phyloP scores from a whole-genome alignment of 164 flowering plant species.

The Piper longum region DNA sequence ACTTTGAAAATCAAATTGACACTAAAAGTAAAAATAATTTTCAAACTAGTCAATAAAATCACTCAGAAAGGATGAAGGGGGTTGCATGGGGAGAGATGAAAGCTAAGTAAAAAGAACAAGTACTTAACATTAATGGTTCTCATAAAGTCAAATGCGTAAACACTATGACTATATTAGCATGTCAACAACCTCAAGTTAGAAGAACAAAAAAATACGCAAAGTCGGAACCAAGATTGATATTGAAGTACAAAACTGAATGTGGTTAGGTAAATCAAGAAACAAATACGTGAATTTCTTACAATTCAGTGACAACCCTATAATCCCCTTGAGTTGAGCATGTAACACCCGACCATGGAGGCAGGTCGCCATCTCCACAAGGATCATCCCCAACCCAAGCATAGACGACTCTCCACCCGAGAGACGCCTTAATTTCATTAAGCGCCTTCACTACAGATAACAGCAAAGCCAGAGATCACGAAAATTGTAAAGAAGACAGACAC shows the following conservation, averaged over 20 bases:
- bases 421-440: constrained; percentile 83
- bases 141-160: not conserved
- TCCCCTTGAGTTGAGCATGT: constrained; percentile 76
- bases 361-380: constrained; percentile 97
- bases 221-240: not conserved
- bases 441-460: constrained; percentile 57
- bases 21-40: no score
- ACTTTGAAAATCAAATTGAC: not conserved
- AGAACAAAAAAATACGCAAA: no score
- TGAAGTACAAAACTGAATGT: not conserved
- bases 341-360: constrained; percentile 91
- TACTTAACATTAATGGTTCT: no score
- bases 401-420: constrained; percentile 95
- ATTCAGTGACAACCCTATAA: constrained; percentile 79
- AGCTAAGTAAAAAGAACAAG: not conserved
- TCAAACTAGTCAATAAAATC: no score
- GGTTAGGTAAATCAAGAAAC: not conserved
- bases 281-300: constrained; percentile 26
- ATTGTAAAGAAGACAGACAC: not conserved
- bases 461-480: not conserved
- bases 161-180: not conserved
- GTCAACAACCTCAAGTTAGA: not conserved
- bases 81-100: no score
- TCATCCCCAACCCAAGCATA: constrained; percentile 98
- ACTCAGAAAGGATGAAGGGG: no score